phyloP scores from a whole-genome alignment of 2,329 filamentous ascomycete species.

The Diaporthe longicolla region DNA sequence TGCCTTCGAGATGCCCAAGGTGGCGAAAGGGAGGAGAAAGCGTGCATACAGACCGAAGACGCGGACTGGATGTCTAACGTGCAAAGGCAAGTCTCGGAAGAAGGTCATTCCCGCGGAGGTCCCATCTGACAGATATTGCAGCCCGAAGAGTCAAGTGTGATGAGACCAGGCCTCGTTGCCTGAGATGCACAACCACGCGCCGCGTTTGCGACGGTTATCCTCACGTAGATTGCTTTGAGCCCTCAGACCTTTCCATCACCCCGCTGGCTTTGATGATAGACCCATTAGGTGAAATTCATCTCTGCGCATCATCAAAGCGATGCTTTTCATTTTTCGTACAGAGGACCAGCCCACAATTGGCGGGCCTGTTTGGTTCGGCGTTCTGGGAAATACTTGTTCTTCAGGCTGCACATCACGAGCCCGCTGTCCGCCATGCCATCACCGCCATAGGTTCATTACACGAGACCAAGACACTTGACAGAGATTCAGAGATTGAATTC shows the following conservation, averaged over 20 bases:
- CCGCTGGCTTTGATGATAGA: not conserved
- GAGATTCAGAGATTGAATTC: not conserved
- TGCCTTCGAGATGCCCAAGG: constrained; percentile 9
- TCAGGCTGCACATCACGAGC: not conserved
- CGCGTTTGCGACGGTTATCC: constrained; percentile 14
- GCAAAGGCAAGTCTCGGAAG: constrained; percentile 10
- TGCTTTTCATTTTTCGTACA: constrained; percentile 12
- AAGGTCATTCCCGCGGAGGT: too few species aligned
- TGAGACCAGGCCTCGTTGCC: constrained; percentile 6
- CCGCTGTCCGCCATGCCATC: constrained; percentile 1
- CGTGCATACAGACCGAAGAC: constrained; percentile 18
- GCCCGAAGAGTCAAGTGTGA: constrained; percentile 14
- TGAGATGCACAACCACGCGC: constrained; percentile 16
- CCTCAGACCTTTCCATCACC: not conserved
- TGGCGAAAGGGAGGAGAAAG: constrained; percentile 23
- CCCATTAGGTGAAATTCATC: not conserved
- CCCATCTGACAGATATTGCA: not conserved
- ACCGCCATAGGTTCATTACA: constrained; percentile 15
- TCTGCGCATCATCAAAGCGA: not conserved
- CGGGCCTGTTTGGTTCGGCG: not conserved
- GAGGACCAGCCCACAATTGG: not conserved
- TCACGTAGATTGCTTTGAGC: not conserved
- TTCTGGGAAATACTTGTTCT: constrained; percentile 17
- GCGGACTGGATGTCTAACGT: constrained; percentile 7
- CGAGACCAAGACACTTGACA: not conserved